Conservation (phyloP, 805 yeast genomes). For the Cephaloascus albidus region DNA sequence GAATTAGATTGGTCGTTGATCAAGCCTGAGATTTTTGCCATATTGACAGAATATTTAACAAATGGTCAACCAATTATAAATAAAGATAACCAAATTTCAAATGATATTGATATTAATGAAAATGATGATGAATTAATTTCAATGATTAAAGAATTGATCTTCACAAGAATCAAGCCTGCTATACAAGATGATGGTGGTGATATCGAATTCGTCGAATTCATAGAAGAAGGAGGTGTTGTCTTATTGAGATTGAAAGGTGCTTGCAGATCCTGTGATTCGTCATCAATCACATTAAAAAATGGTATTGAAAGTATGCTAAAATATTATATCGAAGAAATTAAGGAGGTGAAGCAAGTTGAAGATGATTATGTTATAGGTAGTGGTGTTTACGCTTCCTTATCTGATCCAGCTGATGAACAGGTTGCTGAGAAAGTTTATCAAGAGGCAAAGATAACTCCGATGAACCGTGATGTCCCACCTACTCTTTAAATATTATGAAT, state of each 20-base stretch:
- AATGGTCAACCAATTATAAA: constrained; percentile 49
- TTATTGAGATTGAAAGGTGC: constrained; percentile 57
- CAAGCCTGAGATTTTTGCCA: constrained; percentile 59
- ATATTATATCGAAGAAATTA: constrained; percentile 61
- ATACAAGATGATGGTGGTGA: constrained; percentile 74
- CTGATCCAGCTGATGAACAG: not conserved
- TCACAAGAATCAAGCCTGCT: constrained; percentile 65
- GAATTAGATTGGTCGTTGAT: constrained; percentile 46
- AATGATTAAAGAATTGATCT: constrained; percentile 61
- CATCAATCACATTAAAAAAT: constrained; percentile 55
- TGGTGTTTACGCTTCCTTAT: not conserved
- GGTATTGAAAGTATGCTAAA: constrained; percentile 68
- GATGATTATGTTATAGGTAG: constrained; percentile 15
- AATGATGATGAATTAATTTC: constrained; percentile 59
- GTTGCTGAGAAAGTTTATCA: not conserved
- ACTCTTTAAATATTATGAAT: no score
- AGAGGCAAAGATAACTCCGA: not conserved
- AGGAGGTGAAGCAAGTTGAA: constrained; percentile 42
- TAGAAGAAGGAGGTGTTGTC: constrained; percentile 47
- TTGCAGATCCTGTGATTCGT: constrained; percentile 62
- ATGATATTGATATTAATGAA: constrained; percentile 37
- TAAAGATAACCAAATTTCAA: constrained; percentile 13
- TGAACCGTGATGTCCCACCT: not conserved
- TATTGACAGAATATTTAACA: constrained; percentile 44
- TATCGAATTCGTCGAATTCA: constrained; percentile 52